Base-by-base conservation (phyloP, 2,329 filamentous ascomycete genomes). In the Aureobasidium vineae region DNA sequence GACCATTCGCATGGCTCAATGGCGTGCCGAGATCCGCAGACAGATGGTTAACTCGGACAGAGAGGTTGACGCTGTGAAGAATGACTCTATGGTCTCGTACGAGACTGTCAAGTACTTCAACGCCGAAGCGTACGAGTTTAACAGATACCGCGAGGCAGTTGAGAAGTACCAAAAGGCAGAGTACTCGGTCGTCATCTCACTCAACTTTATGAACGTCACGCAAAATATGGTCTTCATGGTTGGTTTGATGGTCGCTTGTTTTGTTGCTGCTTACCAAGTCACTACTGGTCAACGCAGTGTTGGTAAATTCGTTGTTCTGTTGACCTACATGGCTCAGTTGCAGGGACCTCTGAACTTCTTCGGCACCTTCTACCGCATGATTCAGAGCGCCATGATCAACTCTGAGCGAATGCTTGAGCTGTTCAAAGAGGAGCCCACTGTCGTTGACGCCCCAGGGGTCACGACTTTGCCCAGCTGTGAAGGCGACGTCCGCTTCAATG, bases 61-160 rank as follows among this genome's bases (percentile, higher is more conserved):
- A 69, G 92, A 97, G 78, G 92, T 97, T 78, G 94, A 97, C 77
- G 95, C 95, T 7, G 92, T 98, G 71, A 98, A 98, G 84, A 98
- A 97, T 75, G 95, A 99, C 77, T 98, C 95, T 0, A 95, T 99
- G 81, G 92, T 95, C 69, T 96, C 92, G n/a, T 99, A 98, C 77
- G 95, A 99, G 80, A 88, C 86, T 1, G 86, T 88, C 52, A 86
- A 88, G 70, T 86, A 88, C 72, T 88, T 87, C 76, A 86, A 86
- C 69, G 85, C 86, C 21, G 83, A 87, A 68, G 77, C 77, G 1
- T 83, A 84, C 68, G 86, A 88, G 71, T 86, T 85, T 49, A 79
- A 82, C 61, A 79, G 84, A 7, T 88, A 86, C 72, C 81, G 79
- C 36, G 77, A 82, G 26, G 83, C 85, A 15, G 85, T 88, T 0